Conservation (phyloP, 768 basidiomycete genomes). For the Hypholoma sublateritium region DNA sequence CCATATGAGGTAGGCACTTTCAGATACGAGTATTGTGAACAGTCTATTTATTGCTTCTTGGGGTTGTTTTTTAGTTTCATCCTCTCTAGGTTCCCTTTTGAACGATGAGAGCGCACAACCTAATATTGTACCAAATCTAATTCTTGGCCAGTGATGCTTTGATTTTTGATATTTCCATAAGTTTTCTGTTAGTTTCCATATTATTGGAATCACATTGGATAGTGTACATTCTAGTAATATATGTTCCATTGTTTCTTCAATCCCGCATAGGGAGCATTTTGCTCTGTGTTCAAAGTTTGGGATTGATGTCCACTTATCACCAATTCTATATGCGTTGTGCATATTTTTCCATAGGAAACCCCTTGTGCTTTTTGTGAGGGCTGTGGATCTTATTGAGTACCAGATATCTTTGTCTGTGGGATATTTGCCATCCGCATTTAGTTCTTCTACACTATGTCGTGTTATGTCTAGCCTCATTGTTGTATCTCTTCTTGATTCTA, state of each 20-base stretch:
- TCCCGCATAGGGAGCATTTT: constrained; percentile 8
- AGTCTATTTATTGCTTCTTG: neutral
- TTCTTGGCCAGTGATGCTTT: neutral
- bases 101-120: neutral
- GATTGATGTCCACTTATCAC: constrained; percentile 4
- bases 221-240: constrained; percentile 11
- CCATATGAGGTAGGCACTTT: constrained; percentile 5
- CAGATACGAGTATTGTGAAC: constrained; percentile 5
- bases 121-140: neutral
- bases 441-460: neutral
- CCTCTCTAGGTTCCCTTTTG: neutral
- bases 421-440: neutral
- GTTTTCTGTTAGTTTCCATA: constrained; percentile 9
- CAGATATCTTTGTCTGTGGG: constrained; percentile 10
- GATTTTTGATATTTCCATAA: constrained; percentile 6
- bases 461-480: neutral
- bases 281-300: constrained; percentile 2
- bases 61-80: neutral
- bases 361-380: constrained; percentile 5
- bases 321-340: constrained; percentile 14
- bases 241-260: constrained; percentile 15
- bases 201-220: neutral
- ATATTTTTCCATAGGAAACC: constrained; percentile 19
- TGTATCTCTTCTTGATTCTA: neutral
- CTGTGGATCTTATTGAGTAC: constrained; percentile 4